Evolutionary conservation across 306 rosid species (phyloP).

Genomic region (Astragalus membranaceus): DNA sequence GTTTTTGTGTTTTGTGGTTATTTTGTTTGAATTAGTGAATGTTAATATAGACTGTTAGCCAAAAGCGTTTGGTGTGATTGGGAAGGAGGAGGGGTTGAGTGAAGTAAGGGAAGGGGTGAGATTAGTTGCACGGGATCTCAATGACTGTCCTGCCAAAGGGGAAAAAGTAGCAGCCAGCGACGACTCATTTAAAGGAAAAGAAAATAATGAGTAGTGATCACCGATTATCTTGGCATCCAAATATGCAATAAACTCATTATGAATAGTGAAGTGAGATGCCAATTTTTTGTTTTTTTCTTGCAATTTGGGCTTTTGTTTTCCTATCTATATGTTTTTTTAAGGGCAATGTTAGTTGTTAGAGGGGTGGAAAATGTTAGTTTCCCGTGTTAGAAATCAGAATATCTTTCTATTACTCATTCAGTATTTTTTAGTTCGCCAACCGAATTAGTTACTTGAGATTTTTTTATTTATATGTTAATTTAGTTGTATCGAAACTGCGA

Average conservation of each 20-base stretch:
- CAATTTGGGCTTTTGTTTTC: no score
- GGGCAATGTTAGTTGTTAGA: no score
- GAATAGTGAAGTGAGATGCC: not conserved
- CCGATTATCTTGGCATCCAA: not conserved
- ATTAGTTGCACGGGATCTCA: conserved; percentile 24
- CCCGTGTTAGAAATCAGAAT: no score
- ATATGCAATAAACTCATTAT: conserved; percentile 19
- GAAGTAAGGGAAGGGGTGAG: not conserved
- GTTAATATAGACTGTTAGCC: not conserved
- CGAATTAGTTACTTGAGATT: no score
- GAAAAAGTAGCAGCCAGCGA: not conserved
- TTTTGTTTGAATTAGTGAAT: not conserved
- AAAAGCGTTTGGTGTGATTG: not conserved
- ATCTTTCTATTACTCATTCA: no score
- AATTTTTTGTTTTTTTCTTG: no score
- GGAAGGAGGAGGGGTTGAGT: not conserved
- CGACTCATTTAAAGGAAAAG: not conserved
- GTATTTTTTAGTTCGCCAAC: no score
- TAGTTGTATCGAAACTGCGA: no score
- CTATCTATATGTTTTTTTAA: no score
- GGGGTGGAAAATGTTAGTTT: no score
- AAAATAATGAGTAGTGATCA: not conserved
- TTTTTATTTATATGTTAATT: no score
- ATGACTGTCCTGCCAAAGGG: not conserved
- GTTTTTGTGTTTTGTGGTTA: no score